Evolutionary conservation across 2,329 filamentous ascomycete genomes (phyloP).

Genomic region (Clarireedia sp.): DNA sequence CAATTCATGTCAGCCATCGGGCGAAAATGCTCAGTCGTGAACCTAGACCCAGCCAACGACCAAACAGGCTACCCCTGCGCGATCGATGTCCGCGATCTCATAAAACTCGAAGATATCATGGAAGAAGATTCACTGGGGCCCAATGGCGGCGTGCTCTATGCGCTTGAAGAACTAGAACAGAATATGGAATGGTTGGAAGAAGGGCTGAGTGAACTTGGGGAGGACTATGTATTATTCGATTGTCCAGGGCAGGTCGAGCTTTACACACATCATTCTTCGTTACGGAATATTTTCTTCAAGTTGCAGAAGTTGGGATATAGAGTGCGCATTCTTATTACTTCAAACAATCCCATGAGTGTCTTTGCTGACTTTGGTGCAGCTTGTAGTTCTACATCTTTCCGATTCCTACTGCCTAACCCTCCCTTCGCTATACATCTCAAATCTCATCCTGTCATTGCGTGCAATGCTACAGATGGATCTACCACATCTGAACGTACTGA

Average conservation of each 20-base stretch:
- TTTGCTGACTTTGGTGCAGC: conserved; percentile 43
- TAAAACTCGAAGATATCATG: conserved; percentile 95
- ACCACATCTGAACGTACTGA: conserved; percentile 89
- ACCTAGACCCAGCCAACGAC: conserved; percentile 96
- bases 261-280: conserved; percentile 87
- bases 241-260: conserved; percentile 96
- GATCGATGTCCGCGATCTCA: conserved; percentile 79
- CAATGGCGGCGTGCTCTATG: conserved; percentile 87
- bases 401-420: conserved; percentile 91
- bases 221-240: conserved; percentile 92
- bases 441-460: conserved; percentile 82
- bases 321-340: conserved; percentile 45
- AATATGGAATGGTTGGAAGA: conserved; percentile 90
- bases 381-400: conserved; percentile 87
- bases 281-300: conserved; percentile 85
- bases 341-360: not conserved
- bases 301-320: conserved; percentile 88
- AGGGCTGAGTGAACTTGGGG: conserved; percentile 68
- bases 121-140: conserved; percentile 80
- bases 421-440: conserved; percentile 90
- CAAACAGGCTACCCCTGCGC: conserved; percentile 81
- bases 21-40: conserved; percentile 88
- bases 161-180: conserved; percentile 87
- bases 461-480: conserved; percentile 99
- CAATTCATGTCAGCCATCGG: conserved; percentile 96